Base-by-base conservation (phyloP, 805 yeast genomes). In the Kuraishia capsulata region DNA sequence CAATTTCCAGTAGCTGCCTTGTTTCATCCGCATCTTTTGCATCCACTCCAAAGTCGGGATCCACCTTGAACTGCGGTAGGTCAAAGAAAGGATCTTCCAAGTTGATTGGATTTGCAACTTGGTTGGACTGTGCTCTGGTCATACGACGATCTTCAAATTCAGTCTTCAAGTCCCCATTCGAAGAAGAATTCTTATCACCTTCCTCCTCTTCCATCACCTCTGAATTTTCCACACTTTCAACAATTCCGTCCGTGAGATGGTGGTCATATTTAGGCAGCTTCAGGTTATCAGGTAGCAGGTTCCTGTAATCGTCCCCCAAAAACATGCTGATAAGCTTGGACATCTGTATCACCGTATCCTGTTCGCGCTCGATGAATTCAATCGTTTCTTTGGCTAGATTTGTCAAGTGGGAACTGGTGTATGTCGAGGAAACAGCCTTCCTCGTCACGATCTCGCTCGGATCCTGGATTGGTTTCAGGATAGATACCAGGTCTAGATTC, bases 221-320 rank as follows among this genome's bases (percentile, higher is more conserved):
- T 8, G 31, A 28, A 13, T 28, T 28, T 13, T 28, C 31, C 8
- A 28, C 31, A 14, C 31, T 28, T 17, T 28, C 31, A 8, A 28
- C 31, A 13, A 28, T 6, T 28, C 31, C 31, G 14, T 28, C 31
- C 14, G 47, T 20, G 33, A 81, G 56, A 24, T 78, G 75, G 49
- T 81, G 88, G 50, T 85, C 84, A 51, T 84, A 84, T 20, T 61
- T 67, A 2, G 87, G 81, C 25, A 88, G 64, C 19, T 76, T 73
- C 57, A 89, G 56, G 35, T 76, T 73, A 18, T 73, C 76, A 26
- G 84, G 85, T 17, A 76, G 63, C 30, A 81, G 59, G 39, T 76
- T 77, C 33, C 67, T 67, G 45, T 94, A 83, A 53, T 86, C 90
- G 53, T 90, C 97, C 4, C 97, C 96, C 36, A 90, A 65, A 47